Evolutionary conservation across 192 early-diverging fungal species (phyloP).

Genomic region (Cetraspora pellucida): DNA sequence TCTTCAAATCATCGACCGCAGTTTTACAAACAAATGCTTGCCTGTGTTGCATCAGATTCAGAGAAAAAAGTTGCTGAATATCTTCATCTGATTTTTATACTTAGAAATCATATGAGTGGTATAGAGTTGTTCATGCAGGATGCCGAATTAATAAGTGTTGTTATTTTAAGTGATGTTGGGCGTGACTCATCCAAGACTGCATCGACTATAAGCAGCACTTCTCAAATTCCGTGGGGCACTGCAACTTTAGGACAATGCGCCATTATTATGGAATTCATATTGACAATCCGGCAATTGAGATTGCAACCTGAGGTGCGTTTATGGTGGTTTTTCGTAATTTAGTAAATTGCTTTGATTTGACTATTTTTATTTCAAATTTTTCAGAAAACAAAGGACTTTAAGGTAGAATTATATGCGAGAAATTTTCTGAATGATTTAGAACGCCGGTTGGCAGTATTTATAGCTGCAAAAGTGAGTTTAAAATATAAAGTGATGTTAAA

Average conservation of each 20-base stretch:
- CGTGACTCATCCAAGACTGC: neutral
- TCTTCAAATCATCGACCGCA: slow-evolving; percentile 37
- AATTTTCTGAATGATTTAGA: slow-evolving; percentile 63
- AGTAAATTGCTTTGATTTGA: neutral
- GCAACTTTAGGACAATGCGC: slow-evolving; percentile 59
- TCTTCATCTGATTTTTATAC: slow-evolving; percentile 45
- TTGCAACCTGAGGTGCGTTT: slow-evolving; percentile 4
- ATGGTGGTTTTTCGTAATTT: neutral
- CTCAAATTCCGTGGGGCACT: slow-evolving; percentile 44
- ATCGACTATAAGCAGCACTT: neutral
- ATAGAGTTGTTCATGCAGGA: slow-evolving; percentile 62
- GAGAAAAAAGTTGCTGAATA: slow-evolving; percentile 45
- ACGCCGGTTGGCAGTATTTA: slow-evolving; percentile 50
- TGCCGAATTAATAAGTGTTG: slow-evolving; percentile 55
- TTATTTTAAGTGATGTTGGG: slow-evolving; percentile 57
- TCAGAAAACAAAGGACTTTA: slow-evolving; percentile 35
- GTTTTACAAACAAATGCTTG: slow-evolving; percentile 58
- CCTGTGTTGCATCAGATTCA: slow-evolving; percentile 56
- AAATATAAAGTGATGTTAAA: neutral
- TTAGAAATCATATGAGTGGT: slow-evolving; percentile 48
- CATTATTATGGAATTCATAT: slow-evolving; percentile 54
- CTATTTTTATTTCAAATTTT: neutral
- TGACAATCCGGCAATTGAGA: slow-evolving; percentile 46
- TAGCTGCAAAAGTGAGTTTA: slow-evolving; percentile 42
- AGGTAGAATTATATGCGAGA: slow-evolving; percentile 53